phyloP scores from a whole-genome alignment of 2,329 filamentous ascomycete species.

The Clarireedia sp. region DNA sequence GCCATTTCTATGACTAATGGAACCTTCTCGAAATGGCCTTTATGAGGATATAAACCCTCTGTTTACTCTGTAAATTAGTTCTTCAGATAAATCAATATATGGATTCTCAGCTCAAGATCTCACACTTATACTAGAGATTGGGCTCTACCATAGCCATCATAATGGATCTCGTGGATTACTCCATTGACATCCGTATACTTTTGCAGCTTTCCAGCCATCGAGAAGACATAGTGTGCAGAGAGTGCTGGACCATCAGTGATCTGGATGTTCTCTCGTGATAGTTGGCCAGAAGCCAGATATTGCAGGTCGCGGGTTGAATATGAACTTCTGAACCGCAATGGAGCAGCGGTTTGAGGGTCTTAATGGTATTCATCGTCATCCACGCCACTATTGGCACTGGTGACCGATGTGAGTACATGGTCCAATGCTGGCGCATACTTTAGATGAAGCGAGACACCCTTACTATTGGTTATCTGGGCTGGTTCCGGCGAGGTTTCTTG shows the following conservation, averaged over 20 bases:
- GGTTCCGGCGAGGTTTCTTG: background rate
- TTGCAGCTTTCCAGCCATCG: conserved; percentile 2
- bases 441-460: background rate
- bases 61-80: too few species aligned
- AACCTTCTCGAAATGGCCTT: too few species aligned
- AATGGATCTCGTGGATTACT: background rate
- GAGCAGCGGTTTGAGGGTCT: background rate
- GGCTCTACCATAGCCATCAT: background rate
- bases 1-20: too few species aligned
- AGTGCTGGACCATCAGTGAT: background rate
- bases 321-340: background rate
- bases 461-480: background rate
- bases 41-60: too few species aligned
- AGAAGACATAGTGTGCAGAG: background rate
- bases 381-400: background rate
- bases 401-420: background rate
- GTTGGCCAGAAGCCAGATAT: background rate
- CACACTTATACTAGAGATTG: background rate
- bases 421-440: background rate
- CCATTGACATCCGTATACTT: background rate
- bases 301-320: background rate
- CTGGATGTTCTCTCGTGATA: background rate
- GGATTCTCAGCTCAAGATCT: too few species aligned
- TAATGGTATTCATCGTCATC: background rate
- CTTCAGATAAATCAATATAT: too few species aligned